These are phyloP conservation scores for Ganoderma multipileum DNA, from an alignment of 1,284 basidiomycete genomes.

Conservation along the genomic window DNA sequence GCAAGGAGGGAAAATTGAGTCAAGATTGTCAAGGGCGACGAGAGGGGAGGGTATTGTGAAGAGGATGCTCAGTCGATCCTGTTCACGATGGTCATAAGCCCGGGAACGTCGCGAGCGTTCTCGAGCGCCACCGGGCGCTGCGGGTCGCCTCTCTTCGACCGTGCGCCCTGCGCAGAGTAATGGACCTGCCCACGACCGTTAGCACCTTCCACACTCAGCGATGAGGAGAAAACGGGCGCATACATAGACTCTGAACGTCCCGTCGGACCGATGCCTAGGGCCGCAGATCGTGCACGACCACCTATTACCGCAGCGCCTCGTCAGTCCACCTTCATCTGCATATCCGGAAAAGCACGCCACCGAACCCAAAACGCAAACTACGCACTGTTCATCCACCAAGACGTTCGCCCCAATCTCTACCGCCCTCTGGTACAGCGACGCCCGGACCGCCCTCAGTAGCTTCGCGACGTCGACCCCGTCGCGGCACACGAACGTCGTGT, in stretches of 20 bases:
- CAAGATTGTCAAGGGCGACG: slow-evolving; percentile 3
- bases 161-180: slow-evolving; percentile 59
- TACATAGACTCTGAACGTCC: slow-evolving; percentile 67
- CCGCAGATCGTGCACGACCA: slow-evolving; percentile 69
- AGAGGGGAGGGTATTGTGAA: not conserved
- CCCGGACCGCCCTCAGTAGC: slow-evolving; percentile 62
- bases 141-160: slow-evolving; percentile 41
- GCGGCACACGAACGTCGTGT: slow-evolving; percentile 62
- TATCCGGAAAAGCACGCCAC: slow-evolving; percentile 5
- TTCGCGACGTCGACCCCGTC: slow-evolving; percentile 68
- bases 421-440: slow-evolving; percentile 60
- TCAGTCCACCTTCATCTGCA: slow-evolving; percentile 20
- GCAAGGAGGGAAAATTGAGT: not conserved
- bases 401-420: slow-evolving; percentile 60
- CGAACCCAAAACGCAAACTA: slow-evolving; percentile 26
- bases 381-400: slow-evolving; percentile 73
- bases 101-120: slow-evolving; percentile 41
- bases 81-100: slow-evolving; percentile 45
- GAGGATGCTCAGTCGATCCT: slow-evolving; percentile 24
- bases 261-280: slow-evolving; percentile 55
- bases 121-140: slow-evolving; percentile 43
- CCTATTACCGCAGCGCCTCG: slow-evolving; percentile 41
- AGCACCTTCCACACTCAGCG: slow-evolving; percentile 8
- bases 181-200: slow-evolving; percentile 51
- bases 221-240: slow-evolving; percentile 30